phyloP scores from a whole-genome alignment of 2,329 filamentous ascomycete genomes.

The Chaetoscypha palmicola region DNA sequence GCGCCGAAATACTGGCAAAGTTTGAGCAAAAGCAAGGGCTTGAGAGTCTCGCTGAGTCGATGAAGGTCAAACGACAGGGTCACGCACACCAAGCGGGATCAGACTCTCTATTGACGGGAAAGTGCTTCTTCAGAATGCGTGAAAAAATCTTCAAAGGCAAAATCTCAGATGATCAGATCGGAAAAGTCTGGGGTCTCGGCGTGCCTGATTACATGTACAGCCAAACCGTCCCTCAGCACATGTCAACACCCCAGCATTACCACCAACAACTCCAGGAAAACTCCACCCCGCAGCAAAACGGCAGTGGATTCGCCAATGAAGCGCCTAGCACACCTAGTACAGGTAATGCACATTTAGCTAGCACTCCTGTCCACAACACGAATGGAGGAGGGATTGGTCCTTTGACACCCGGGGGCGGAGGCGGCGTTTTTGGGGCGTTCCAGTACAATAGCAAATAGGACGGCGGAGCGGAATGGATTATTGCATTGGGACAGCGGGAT shows the following conservation, averaged over 20 bases:
- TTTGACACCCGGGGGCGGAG: slow-evolving; percentile 71
- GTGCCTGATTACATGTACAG: slow-evolving; percentile 60
- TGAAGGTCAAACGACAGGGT: slow-evolving; percentile 84
- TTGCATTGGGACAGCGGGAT: slow-evolving; percentile 7
- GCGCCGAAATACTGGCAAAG: slow-evolving; percentile 69
- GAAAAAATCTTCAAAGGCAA: slow-evolving; percentile 80
- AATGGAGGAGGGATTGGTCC: slow-evolving; percentile 54
- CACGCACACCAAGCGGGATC: slow-evolving; percentile 88
- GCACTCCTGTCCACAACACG: slow-evolving; percentile 48
- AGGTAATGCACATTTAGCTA: slow-evolving; percentile 44
- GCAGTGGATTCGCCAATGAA: slow-evolving; percentile 43
- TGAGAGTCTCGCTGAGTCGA: slow-evolving; percentile 86
- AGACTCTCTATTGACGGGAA: slow-evolving; percentile 86
- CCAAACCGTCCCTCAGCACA: slow-evolving; percentile 33
- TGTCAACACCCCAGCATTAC: slow-evolving; percentile 36
- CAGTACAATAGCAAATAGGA: slow-evolving; percentile 28
- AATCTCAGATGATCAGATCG: slow-evolving; percentile 74
- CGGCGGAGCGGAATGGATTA: slow-evolving; percentile 1
- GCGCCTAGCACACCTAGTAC: slow-evolving; percentile 64
- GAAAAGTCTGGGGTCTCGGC: slow-evolving; percentile 90
- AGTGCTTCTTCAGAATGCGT: slow-evolving; percentile 89
- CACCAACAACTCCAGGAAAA: slow-evolving; percentile 35
- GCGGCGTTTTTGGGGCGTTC: slow-evolving; percentile 71
- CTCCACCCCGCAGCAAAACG: slow-evolving; percentile 48
- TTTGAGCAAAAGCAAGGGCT: slow-evolving; percentile 87